phyloP scores from a whole-genome alignment of 495 filamentous ascomycete genomes.

The Podospora australis region DNA sequence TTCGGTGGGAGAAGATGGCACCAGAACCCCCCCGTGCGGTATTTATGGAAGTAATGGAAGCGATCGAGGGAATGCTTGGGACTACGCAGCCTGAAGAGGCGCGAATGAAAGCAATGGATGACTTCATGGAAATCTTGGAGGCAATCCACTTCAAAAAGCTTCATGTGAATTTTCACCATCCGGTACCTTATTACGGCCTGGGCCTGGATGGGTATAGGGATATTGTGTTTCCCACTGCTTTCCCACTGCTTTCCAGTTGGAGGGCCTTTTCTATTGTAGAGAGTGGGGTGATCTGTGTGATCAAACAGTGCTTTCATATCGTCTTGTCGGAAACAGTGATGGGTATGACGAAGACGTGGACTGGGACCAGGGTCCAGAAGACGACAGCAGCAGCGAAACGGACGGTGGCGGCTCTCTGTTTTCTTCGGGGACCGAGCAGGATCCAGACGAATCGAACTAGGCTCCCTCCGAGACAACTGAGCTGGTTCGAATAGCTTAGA shows the following conservation, averaged over 20 bases:
- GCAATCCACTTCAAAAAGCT: background rate
- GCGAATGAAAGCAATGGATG: background rate
- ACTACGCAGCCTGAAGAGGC: background rate
- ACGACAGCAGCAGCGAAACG: no score
- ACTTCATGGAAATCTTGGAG: background rate
- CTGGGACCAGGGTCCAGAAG: no score
- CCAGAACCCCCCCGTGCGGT: background rate
- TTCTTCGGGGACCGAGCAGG: no score
- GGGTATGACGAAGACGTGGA: no score
- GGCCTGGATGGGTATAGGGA: background rate
- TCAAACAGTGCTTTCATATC: no score
- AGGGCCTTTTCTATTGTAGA: background rate
- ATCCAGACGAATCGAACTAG: no score
- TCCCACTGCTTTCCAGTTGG: background rate
- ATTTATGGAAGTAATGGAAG: background rate
- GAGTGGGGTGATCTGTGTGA: background rate
- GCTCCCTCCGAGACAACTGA: no score
- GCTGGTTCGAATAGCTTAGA: no score
- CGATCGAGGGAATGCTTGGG: background rate
- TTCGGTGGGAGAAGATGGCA: background rate
- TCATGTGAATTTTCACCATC: background rate
- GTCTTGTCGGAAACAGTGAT: no score
- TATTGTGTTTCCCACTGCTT: background rate
- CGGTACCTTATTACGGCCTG: background rate
- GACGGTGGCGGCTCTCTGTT: no score